Base-by-base conservation (phyloP, 495 filamentous ascomycete species). In the Penicillium robsamsonii region DNA sequence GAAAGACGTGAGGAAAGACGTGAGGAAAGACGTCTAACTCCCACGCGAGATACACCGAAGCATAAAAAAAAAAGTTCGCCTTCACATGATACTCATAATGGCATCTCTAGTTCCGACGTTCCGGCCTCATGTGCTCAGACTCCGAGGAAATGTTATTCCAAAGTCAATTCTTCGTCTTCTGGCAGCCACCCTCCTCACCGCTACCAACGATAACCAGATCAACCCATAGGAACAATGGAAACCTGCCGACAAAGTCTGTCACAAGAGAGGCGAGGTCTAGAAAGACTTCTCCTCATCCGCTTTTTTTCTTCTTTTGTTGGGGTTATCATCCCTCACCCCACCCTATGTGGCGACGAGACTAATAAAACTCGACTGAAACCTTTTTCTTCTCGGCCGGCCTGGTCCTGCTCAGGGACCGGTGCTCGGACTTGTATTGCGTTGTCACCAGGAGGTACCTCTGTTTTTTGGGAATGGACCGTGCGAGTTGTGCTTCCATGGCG, bases 81-180 rank as follows among this genome's bases (percentile, higher is more conserved):
- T 50, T 31, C 18, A 60, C 51, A 57, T 59, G 59, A 65, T 55
- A 8, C 45, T 37, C 25, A 40, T 20, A 44, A 51, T 18, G 35
- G 43, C 37, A 57, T 33, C n/a, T 43, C 25, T 40, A 56, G 62
- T 56, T 57, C 62, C 60, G 62, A 54, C 11, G 45, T 55, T 68
- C 62, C 65, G 65, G 60, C 40, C 17, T 53, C 37, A 33, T 50
- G 25, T 24, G 30, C 47, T 53, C 52, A 54, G 52, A 46, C 44
- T 33, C 30, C 31, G 9, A 27, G 15, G 11, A 31, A 31, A 29
- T 10, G 27, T 10, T 5, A 31, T 43, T 20, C 17, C 46, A 64
- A 61, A 62, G 55, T 62, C 62, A 64, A 64, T 64, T 59, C 33
- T 62, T 58, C 52, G 50, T 24, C 17, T 61, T n/a, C 6, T 46